phyloP scores from a whole-genome alignment of 129 eudicot species.

The Artemisia argyi region DNA sequence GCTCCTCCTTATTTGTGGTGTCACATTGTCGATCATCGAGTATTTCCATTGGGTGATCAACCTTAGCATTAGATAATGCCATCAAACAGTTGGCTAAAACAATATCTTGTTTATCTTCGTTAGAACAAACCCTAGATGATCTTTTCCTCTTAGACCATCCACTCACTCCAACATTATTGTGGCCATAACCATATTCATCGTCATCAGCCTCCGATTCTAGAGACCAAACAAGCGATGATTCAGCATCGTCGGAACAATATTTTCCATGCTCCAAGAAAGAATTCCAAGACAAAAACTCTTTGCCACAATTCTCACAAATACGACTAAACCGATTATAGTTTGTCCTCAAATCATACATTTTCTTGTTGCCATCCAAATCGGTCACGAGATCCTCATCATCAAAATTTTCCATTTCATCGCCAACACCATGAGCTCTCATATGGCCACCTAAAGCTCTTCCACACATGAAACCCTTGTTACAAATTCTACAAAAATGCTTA shows the following conservation, averaged over 20 bases:
- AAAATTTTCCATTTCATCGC: slow-evolving; percentile 46
- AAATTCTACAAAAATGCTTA: slow-evolving; percentile 68
- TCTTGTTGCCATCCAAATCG: slow-evolving; percentile 41
- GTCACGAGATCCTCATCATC: slow-evolving; percentile 64
- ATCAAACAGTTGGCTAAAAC: slow-evolving; percentile 60
- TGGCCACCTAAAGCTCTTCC: slow-evolving; percentile 70
- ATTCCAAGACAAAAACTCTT: slow-evolving; percentile 72
- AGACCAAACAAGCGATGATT: slow-evolving; percentile 49
- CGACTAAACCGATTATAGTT: slow-evolving; percentile 57
- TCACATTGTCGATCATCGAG: slow-evolving; percentile 44
- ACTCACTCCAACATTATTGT: slow-evolving; percentile 10
- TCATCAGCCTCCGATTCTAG: slow-evolving; percentile 44
- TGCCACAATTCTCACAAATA: slow-evolving; percentile 62
- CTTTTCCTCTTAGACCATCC: slow-evolving; percentile 69
- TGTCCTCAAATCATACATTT: slow-evolving; percentile 60
- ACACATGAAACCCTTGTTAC: slow-evolving; percentile 85
- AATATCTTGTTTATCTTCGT: slow-evolving; percentile 54
- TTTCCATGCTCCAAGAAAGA: slow-evolving; percentile 74
- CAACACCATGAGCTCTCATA: slow-evolving; percentile 79
- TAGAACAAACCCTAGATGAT: slow-evolving; percentile 47
- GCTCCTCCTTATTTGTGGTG: slow-evolving; percentile 54
- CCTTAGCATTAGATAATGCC: slow-evolving; percentile 56
- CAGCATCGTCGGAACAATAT: slow-evolving; percentile 56
- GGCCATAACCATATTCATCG: slow-evolving; percentile 15
- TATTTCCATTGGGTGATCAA: slow-evolving; percentile 28